phyloP scores from a whole-genome alignment of 495 filamentous ascomycete species.

The Amorphotheca resinae region DNA sequence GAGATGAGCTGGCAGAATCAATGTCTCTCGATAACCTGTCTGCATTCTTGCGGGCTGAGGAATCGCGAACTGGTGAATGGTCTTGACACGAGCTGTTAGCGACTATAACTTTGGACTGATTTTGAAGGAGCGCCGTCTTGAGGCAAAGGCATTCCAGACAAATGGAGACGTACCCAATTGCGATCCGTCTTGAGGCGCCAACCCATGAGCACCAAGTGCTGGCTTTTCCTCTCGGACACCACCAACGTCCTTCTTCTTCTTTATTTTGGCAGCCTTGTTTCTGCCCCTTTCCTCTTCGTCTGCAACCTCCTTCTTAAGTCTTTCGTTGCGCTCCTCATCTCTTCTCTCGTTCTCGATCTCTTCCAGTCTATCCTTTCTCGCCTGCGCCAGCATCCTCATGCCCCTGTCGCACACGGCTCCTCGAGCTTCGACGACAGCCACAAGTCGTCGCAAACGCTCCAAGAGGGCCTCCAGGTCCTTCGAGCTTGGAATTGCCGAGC shows the following conservation, averaged over 20 bases:
- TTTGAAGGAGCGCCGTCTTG: slow-evolving; percentile 2
- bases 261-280: slow-evolving; percentile 33
- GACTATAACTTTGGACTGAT: background rate
- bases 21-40: slow-evolving; percentile 17
- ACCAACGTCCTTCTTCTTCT: slow-evolving; percentile 41
- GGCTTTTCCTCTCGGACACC: slow-evolving; percentile 45
- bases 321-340: slow-evolving; percentile 26
- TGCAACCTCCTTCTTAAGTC: slow-evolving; percentile 29
- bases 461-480: slow-evolving; percentile 57
- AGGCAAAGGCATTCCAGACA: background rate
- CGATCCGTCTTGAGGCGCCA: slow-evolving; percentile 55
- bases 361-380: slow-evolving; percentile 44
- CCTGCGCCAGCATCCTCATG: slow-evolving; percentile 56
- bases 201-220: slow-evolving; percentile 47
- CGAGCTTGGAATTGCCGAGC: slow-evolving; percentile 59
- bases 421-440: slow-evolving; percentile 51
- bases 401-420: slow-evolving; percentile 53
- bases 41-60: slow-evolving; percentile 7
- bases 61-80: slow-evolving; percentile 9
- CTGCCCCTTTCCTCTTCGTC: slow-evolving; percentile 33
- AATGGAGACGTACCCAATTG: slow-evolving; percentile 46
- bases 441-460: slow-evolving; percentile 51
- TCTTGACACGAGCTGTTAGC: background rate
- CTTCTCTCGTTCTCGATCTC: slow-evolving; percentile 32
- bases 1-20: slow-evolving; percentile 50